phyloP scores from a whole-genome alignment of 192 early-diverging fungal genomes.

The Funneliformis geosporum region DNA sequence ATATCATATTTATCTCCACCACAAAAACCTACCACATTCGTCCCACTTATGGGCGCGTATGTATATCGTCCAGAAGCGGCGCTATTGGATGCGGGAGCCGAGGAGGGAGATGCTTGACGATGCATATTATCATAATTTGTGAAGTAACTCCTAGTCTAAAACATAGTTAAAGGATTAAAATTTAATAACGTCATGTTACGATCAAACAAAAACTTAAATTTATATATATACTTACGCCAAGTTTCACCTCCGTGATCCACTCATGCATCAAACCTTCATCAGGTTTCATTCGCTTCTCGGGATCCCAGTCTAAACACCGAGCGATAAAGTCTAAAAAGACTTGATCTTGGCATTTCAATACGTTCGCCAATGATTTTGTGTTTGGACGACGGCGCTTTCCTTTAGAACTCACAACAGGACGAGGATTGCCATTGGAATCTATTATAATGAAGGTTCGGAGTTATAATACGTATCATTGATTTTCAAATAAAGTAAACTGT shows the following conservation, averaged over 20 bases:
- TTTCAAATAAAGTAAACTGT: slow-evolving; percentile 34
- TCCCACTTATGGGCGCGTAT: background rate
- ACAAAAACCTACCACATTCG: background rate
- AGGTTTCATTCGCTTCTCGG: slow-evolving; percentile 83
- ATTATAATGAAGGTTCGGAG: slow-evolving; percentile 32
- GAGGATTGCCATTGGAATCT: slow-evolving; percentile 60
- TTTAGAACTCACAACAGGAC: slow-evolving; percentile 79
- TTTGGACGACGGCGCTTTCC: slow-evolving; percentile 84
- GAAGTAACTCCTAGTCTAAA: slow-evolving; percentile 12
- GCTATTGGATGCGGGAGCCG: background rate
- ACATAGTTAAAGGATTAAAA: background rate
- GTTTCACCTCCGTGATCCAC: slow-evolving; percentile 69
- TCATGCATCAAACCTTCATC: slow-evolving; percentile 82
- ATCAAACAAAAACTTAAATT: background rate
- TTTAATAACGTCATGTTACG: background rate
- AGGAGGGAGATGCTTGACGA: background rate
- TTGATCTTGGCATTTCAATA: slow-evolving; percentile 74
- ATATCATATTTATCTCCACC: background rate
- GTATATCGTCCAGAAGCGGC: background rate
- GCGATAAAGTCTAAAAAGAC: slow-evolving; percentile 86
- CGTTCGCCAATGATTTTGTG: slow-evolving; percentile 72
- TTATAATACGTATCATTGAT: background rate
- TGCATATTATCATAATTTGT: slow-evolving; percentile 15
- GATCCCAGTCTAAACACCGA: slow-evolving; percentile 87
- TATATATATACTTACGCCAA: slow-evolving; percentile 1